Conservation (phyloP, 2,329 filamentous ascomycete genomes). For the Colletotrichum sp. region DNA sequence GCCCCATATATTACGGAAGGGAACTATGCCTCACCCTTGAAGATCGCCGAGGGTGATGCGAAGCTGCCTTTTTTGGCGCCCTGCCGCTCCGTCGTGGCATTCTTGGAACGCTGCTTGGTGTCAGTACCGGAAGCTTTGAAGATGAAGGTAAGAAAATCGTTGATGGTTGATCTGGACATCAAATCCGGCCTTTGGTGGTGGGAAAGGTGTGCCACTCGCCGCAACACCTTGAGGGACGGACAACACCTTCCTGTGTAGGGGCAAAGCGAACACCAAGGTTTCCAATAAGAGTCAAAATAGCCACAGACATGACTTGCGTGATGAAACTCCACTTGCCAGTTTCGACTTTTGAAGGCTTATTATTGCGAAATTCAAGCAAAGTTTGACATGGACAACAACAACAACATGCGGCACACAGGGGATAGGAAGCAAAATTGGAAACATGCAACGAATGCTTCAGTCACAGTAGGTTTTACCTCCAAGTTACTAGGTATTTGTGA, state of each 20-base stretch:
- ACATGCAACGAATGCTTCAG: background rate
- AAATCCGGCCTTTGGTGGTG: fast-evolving
- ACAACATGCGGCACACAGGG: background rate
- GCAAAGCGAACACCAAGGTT: background rate
- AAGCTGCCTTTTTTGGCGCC: fast-evolving
- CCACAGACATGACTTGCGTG: background rate
- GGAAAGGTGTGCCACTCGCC: background rate
- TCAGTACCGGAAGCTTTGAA: fast-evolving
- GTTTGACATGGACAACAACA: background rate
- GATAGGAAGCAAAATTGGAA: background rate
- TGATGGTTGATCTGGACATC: background rate
- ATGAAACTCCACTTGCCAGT: fast-evolving
- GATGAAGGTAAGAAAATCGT: fast-evolving
- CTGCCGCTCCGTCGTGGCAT: background rate
- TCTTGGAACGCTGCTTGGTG: background rate
- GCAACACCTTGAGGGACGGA: background rate
- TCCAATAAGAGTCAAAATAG: fast-evolving
- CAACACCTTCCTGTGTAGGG: fast-evolving
- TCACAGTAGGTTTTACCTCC: background rate
- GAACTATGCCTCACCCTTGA: background rate
- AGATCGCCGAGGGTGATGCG: background rate
- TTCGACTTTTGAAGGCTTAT: fast-evolving
- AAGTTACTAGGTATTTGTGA: too few species aligned
- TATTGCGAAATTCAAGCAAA: fast-evolving
- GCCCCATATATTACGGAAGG: fast-evolving